phyloP scores from a whole-genome alignment of 78 protist species.

The Dictyostelium discoideum region dicty_2.7 NC_007089.4:3387001-3387500 shows the following conservation, averaged over 20 bases:
- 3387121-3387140: constrained; percentile 18
- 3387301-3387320: constrained; percentile 44
- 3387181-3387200: background rate
- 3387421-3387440: constrained; percentile 20
- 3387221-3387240: background rate
- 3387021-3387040: background rate
- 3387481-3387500: background rate
- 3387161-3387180: constrained; percentile 11
- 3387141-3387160: constrained; percentile 17
- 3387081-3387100: constrained; percentile 23
- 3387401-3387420: background rate
- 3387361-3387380: background rate
- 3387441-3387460: constrained; percentile 22
- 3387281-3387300: background rate
- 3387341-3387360: background rate
- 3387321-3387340: constrained; percentile 10
- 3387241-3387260: constrained; percentile 2
- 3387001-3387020: background rate
- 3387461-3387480: background rate
- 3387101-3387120: constrained; percentile 24
- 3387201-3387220: background rate
- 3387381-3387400: no score
- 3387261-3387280: background rate
- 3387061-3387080: constrained; percentile 11
- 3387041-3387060: background rate